Evolutionary conservation across 2,329 filamentous ascomycete species (phyloP).

Genomic region (Cordyceps tenuipes): DNA sequence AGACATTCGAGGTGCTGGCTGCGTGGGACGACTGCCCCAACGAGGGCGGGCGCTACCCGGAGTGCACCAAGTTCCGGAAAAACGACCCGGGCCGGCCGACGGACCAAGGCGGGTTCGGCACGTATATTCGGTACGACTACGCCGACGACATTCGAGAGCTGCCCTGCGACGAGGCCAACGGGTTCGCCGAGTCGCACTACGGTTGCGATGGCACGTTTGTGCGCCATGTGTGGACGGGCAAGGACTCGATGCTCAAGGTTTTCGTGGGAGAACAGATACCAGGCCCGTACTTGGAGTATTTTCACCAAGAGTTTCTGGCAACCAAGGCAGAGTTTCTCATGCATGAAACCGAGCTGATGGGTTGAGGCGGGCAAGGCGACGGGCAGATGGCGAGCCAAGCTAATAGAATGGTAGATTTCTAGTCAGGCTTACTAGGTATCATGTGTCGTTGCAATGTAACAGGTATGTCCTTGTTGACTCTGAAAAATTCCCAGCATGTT

Average conservation of each 20-base stretch:
- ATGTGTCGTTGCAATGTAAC: background rate
- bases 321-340: constrained; percentile 29
- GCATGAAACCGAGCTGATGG: constrained; percentile 28
- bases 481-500: background rate
- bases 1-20: constrained; percentile 39
- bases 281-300: constrained; percentile 26
- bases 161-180: constrained; percentile 35
- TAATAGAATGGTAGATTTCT: background rate
- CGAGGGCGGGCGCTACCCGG: constrained; percentile 28
- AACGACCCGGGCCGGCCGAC: constrained; percentile 30
- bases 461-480: background rate
- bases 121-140: constrained; percentile 34
- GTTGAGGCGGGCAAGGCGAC: background rate
- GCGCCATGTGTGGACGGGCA: constrained; percentile 36
- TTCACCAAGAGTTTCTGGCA: constrained; percentile 27
- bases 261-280: constrained; percentile 30
- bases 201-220: constrained; percentile 34
- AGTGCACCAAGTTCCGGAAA: constrained; percentile 30
- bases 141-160: constrained; percentile 32
- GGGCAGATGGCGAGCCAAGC: too few relatives aligned
- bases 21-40: constrained; percentile 38
- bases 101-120: constrained; percentile 37
- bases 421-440: background rate
- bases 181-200: constrained; percentile 30
- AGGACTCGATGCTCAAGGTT: constrained; percentile 30